Evolutionary conservation across 192 early-diverging fungal species (phyloP).

Genomic region (Irineochytrium annulatum): DNA sequence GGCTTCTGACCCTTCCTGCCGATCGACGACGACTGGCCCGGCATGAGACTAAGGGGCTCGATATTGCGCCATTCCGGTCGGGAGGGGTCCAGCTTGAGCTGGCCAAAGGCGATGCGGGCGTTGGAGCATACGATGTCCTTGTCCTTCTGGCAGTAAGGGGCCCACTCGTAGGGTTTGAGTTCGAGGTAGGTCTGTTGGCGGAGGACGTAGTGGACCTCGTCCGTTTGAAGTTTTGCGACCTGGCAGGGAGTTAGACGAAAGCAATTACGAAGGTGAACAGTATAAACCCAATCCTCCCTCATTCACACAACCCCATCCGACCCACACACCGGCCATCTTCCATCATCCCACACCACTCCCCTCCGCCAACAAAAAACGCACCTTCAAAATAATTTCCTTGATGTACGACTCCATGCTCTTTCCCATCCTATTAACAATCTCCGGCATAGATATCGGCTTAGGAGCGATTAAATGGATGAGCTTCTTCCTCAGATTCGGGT

Average conservation of each 20-base stretch:
- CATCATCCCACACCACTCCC: no score
- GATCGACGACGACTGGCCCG: no score
- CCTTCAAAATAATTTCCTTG: neutral
- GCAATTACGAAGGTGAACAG: no score
- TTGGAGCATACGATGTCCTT: neutral
- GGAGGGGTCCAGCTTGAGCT: neutral
- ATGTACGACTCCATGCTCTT: neutral
- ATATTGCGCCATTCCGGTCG: neutral
- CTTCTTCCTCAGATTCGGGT: neutral
- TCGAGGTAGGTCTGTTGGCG: neutral
- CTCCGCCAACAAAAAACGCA: no score
- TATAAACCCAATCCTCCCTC: no score
- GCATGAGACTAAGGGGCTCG: no score
- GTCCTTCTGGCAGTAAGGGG: neutral
- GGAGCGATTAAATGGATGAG: conserved; percentile 1
- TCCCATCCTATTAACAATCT: neutral
- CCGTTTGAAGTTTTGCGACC: neutral
- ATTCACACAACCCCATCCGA: no score
- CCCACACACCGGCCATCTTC: no score
- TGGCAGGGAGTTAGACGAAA: no score
- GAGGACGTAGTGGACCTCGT: neutral
- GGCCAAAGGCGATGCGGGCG: neutral
- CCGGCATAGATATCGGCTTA: neutral
- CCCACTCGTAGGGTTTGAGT: neutral
- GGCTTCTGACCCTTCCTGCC: no score